Evolutionary conservation across 2,329 filamentous ascomycete species (phyloP).

Genomic region (Talaromyces piceae): DNA sequence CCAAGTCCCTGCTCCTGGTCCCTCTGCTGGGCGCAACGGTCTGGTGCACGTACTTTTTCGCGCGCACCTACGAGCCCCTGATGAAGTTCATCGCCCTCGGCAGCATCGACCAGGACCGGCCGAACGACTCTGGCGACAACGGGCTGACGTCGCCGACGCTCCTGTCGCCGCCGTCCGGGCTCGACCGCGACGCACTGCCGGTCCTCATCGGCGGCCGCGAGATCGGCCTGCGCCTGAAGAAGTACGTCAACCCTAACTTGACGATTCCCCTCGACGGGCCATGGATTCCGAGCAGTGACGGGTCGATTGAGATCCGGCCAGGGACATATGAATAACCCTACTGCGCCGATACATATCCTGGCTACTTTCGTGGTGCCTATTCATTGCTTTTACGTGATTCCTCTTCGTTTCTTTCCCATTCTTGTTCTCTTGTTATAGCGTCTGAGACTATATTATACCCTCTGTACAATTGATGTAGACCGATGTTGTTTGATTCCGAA

Average conservation of each 20-base stretch:
- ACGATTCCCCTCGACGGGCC: slow-evolving; percentile 36
- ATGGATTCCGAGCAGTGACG: slow-evolving; percentile 34
- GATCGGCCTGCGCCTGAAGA: slow-evolving; percentile 33
- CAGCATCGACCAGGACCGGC: slow-evolving; percentile 63
- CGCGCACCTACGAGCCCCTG: slow-evolving; percentile 73
- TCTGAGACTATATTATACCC: too few species aligned
- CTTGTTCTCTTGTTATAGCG: too few species aligned
- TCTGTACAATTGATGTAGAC: too few species aligned
- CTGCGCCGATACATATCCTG: too few species aligned
- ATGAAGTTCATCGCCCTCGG: slow-evolving; percentile 88
- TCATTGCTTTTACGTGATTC: neutral
- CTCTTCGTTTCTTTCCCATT: neutral
- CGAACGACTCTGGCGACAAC: slow-evolving; percentile 33
- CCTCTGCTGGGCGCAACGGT: slow-evolving; percentile 73
- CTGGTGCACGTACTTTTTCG: slow-evolving; percentile 84
- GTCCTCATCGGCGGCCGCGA: slow-evolving; percentile 35
- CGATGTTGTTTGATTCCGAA: too few species aligned
- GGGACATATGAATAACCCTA: slow-evolving; percentile 5
- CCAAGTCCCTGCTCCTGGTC: slow-evolving; percentile 62
- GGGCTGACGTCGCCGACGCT: slow-evolving; percentile 31
- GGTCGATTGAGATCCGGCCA: slow-evolving; percentile 7
- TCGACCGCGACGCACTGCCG: slow-evolving; percentile 37
- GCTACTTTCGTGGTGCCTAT: too few species aligned
- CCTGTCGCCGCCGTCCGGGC: slow-evolving; percentile 34
- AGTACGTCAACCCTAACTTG: slow-evolving; percentile 42